Percentiles rank a stretch among this genome's conserved stretches.
phyloP scores from a whole-genome alignment of 2,329 filamentous ascomycete genomes.

The Colletotrichum ledebouriae region DNA sequence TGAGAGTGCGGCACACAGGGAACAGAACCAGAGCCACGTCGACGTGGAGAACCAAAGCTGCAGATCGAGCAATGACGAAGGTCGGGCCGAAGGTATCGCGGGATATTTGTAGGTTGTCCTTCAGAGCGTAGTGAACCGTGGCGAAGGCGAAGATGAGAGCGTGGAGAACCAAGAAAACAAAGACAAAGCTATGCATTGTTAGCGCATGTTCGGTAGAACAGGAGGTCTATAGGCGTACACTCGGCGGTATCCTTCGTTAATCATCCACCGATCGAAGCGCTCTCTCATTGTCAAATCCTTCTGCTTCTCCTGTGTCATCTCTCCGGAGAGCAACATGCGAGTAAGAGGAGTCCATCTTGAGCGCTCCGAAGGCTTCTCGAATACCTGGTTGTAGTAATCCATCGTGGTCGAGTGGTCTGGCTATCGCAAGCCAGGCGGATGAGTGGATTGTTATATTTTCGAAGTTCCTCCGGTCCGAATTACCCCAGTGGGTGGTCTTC shows the following conservation, averaged over 20 bases:
- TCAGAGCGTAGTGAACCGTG: slow-evolving; percentile 83
- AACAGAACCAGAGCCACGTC: slow-evolving; percentile 85
- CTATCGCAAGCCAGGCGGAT: slow-evolving; percentile 34
- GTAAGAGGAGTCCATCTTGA: slow-evolving; percentile 87
- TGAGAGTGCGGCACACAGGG: slow-evolving; percentile 86
- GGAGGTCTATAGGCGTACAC: slow-evolving; percentile 66
- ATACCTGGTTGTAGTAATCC: slow-evolving; percentile 50
- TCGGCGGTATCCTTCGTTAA: slow-evolving; percentile 87
- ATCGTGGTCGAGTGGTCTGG: slow-evolving; percentile 47
- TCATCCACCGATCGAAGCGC: slow-evolving; percentile 88
- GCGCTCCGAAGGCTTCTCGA: slow-evolving; percentile 72
- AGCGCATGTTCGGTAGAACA: slow-evolving; percentile 18
- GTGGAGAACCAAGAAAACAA: slow-evolving; percentile 80
- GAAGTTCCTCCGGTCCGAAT: slow-evolving; percentile 35
- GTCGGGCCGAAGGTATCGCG: slow-evolving; percentile 80
- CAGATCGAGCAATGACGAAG: slow-evolving; percentile 81
- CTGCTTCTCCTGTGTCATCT: slow-evolving; percentile 82
- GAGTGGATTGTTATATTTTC: slow-evolving; percentile 1
- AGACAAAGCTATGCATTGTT: slow-evolving; percentile 73
- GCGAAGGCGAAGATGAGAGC: slow-evolving; percentile 83
- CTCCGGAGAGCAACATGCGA: slow-evolving; percentile 84
- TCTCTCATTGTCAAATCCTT: slow-evolving; percentile 77
- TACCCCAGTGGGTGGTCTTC: slow-evolving; percentile 39
- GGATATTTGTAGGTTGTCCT: slow-evolving; percentile 78
- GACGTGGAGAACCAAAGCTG: slow-evolving; percentile 83